These are phyloP conservation scores for Peribolospora kevripleyi DNA, from an alignment of 768 basidiomycete genomes.

Conservation along the genomic window DNA sequence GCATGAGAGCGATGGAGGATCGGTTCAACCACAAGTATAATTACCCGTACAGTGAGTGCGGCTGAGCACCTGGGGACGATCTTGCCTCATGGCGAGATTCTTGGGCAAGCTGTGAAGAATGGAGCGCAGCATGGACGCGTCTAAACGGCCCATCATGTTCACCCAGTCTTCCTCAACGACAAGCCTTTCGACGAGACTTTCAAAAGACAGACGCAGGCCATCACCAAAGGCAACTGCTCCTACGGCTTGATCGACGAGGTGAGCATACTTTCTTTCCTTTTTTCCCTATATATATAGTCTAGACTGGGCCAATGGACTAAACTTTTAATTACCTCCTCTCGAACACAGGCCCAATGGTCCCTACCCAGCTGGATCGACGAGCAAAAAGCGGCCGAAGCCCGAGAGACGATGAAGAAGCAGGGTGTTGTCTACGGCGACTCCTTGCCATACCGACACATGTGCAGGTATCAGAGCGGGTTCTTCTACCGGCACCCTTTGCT, in stretches of 20 bases:
- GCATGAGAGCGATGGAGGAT: conserved; percentile 60
- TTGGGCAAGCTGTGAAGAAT: neutral
- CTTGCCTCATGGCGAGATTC: too few species aligned
- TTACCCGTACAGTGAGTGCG: neutral
- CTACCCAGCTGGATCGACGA: conserved; percentile 52
- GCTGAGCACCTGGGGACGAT: too few species aligned
- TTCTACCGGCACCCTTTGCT: conserved; percentile 60
- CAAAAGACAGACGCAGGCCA: conserved; percentile 26
- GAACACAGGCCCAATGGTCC: conserved; percentile 30
- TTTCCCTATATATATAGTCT: conserved; percentile 1
- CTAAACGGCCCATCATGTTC: neutral
- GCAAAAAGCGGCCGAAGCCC: conserved; percentile 30
- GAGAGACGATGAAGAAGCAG: conserved; percentile 36
- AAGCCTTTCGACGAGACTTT: conserved; percentile 48
- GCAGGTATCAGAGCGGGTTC: conserved; percentile 36
- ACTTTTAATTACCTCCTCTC: conserved; percentile 12
- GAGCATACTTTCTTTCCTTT: neutral
- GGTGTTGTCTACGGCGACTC: conserved; percentile 33
- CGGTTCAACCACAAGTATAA: conserved; percentile 46
- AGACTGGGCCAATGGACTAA: too few species aligned
- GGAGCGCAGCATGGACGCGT: neutral
- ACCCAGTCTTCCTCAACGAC: conserved; percentile 51
- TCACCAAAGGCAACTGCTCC: conserved; percentile 10
- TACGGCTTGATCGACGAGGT: conserved; percentile 2
- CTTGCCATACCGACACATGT: conserved; percentile 67